These are phyloP conservation scores for Carallia brachiata DNA, from an alignment of 345 rosid species.

Conservation along the genomic window DNA sequence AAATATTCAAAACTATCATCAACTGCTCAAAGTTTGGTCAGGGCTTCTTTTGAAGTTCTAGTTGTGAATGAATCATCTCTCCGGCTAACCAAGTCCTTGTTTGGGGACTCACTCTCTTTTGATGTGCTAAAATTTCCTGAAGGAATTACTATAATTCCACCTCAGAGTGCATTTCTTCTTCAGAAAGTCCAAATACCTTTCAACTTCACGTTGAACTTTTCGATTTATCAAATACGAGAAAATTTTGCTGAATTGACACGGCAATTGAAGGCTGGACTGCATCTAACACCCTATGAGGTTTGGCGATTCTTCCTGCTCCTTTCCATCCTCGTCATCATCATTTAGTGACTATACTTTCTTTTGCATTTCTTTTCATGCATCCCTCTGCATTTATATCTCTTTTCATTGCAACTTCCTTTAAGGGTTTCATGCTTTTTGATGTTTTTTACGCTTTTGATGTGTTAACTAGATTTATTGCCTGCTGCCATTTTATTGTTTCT, in stretches of 20 bases:
- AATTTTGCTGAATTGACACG: constrained; percentile 65
- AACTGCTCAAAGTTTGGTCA: constrained; percentile 58
- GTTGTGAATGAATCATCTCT: constrained; percentile 49
- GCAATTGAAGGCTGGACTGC: constrained; percentile 75
- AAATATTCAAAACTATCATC: constrained; percentile 54
- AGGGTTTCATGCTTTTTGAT: too few species aligned
- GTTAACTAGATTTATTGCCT: too few species aligned
- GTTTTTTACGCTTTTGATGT: too few species aligned
- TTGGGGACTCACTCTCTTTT: constrained; percentile 59
- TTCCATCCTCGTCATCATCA: neutral
- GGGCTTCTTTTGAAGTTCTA: constrained; percentile 50
- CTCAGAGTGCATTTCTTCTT: constrained; percentile 69
- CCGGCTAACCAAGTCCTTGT: constrained; percentile 60
- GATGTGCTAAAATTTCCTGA: constrained; percentile 70
- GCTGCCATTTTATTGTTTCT: too few species aligned
- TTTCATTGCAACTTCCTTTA: too few species aligned
- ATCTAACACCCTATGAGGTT: constrained; percentile 72
- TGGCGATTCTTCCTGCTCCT: constrained; percentile 12
- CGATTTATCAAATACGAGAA: constrained; percentile 57
- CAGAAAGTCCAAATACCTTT: constrained; percentile 78
- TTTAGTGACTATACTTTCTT: neutral
- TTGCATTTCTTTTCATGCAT: neutral
- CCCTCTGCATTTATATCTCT: neutral
- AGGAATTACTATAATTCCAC: constrained; percentile 77
- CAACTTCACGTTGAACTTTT: constrained; percentile 82